Evolutionary conservation across 2,329 filamentous ascomycete species (phyloP), one percentile per base, ranked within the genome.

Genomic region (Colletotrichum musicola): DNA sequence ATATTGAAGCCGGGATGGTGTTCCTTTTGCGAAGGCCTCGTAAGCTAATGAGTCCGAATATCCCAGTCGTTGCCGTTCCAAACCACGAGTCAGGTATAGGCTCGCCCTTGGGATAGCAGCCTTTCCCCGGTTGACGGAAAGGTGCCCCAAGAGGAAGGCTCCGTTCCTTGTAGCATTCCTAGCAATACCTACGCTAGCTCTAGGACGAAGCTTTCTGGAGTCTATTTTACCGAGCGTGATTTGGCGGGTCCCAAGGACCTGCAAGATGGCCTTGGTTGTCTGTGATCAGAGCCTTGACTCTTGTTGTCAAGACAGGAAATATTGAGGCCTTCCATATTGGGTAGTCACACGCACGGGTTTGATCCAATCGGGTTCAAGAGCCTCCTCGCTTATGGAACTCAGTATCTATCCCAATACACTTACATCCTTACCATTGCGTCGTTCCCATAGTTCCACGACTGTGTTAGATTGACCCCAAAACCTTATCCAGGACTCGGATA

Each of bases 401-500:
- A 10, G 6, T 42, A 18, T 13, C 38, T 25, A 6, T 14, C 14
- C 18, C 22, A 30, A 7, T 18, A 57, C 18, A n/a, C 20, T 18
- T 40, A 9, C 38, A 46, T 57, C 40, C 40, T 46, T 27, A 38
- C 20, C 25, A 4, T 42, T 13, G 27, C 22, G 12, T n/a, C 3
- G 4, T 14, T 46, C 46, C 46, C 46, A 30, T 18, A 18, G 20
- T 16, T 38, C 44, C 47, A 14, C 18, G 10, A 42, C 44, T 51
- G n/a, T 10, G 6, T 51, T 42, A 60, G 13, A 51, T 60, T 40
- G 46, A 46, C 30, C 57, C 30, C 46, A 40, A 40, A 60, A 51
- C 57, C 46, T 51, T 59, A 59, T 59, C 27, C 27, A 47, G 25
- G 18, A 49, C 56, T 13, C 25, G 16, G 44, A 59, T 25, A 59